Percentiles rank a stretch among this genome's conserved stretches.
These are phyloP conservation scores for Seiridium cupressi DNA, from an alignment of 2,329 filamentous ascomycete species.

Conservation along the genomic window DNA sequence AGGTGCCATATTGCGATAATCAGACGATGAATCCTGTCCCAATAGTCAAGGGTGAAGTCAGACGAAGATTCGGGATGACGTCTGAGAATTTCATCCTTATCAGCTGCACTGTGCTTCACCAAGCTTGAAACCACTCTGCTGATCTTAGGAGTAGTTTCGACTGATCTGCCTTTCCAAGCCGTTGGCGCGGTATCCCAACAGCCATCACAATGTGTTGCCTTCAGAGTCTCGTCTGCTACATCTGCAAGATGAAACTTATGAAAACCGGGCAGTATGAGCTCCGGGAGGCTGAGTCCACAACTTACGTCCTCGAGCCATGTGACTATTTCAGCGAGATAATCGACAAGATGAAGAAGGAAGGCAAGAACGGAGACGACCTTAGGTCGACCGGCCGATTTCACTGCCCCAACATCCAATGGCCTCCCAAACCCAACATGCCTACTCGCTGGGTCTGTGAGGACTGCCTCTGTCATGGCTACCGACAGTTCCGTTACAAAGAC, in stretches of 20 bases:
- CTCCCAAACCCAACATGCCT: not conserved
- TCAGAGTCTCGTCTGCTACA: not conserved
- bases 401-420: conserved; percentile 15
- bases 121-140: too few relatives aligned
- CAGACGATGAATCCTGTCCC: too few relatives aligned
- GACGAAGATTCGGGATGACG: too few relatives aligned
- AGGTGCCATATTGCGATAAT: too few relatives aligned
- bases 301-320: not conserved
- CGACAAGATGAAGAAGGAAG: not conserved
- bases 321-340: conserved; percentile 1
- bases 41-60: too few relatives aligned
- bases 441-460: conserved; percentile 13
- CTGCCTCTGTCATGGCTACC: conserved; percentile 7
- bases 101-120: too few relatives aligned
- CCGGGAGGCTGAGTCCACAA: not conserved
- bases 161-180: too few relatives aligned
- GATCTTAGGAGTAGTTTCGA: too few relatives aligned
- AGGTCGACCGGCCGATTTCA: conserved; percentile 5
- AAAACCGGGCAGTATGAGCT: not conserved
- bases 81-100: too few relatives aligned
- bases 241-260: not conserved
- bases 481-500: not conserved
- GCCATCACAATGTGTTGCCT: not conserved
- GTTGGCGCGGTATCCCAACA: too few relatives aligned
- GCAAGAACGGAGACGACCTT: not conserved